Evolutionary conservation across 2,329 filamentous ascomycete species (phyloP), one percentile per base, ranked within the genome.

Genomic region (Paraphoma sp.): DNA sequence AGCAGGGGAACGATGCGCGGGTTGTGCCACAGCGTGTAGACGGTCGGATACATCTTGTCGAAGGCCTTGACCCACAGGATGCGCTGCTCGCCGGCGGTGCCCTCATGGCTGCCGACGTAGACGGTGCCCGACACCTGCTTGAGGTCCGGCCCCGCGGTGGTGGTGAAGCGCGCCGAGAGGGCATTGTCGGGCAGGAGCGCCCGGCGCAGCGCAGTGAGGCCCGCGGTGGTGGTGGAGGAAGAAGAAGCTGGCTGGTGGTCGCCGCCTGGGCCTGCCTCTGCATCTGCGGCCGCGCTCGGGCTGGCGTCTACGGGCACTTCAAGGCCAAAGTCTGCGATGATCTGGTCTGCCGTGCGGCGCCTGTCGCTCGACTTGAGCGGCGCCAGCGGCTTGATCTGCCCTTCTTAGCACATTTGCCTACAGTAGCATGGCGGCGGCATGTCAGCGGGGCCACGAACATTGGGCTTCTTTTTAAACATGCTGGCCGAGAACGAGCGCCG

Each of bases 21-120:
- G 64, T 88, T 86, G 54, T 83, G 81, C 88, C 88, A 90, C 56
- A 90, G 75, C 1, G 87, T 88, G 69, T 90, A 90, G 2, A 89
- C 86, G 45, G 80, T 81, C 14, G 82, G 83, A 56, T 82, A 82
- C 74, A 85, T 78, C 31, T 78, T 81, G 59, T 87, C 85, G 51
- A 85, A 84, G 23, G 86, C 75, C 71, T 85, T 85, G 58, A 88
- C 85, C 88, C 88, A 90, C 33, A 90, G 71, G 55, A 89, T 81
- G 28, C 87, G 78, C 62, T 84, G 82, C 49, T 89, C 86, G 49
- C 81, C 80, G 28, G 80, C 82, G 23, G 70, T 73, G 7, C 81
- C 78, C 63, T 74, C 70, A 57, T 88, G 83, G 43, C 81, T 79
- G 30, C 87, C 88, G 2, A 88, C 84, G 66, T 89, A 90, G 2